These are phyloP conservation scores for Ogataea degrootiae DNA, from an alignment of 805 yeast genomes.

Conservation along the genomic window DNA sequence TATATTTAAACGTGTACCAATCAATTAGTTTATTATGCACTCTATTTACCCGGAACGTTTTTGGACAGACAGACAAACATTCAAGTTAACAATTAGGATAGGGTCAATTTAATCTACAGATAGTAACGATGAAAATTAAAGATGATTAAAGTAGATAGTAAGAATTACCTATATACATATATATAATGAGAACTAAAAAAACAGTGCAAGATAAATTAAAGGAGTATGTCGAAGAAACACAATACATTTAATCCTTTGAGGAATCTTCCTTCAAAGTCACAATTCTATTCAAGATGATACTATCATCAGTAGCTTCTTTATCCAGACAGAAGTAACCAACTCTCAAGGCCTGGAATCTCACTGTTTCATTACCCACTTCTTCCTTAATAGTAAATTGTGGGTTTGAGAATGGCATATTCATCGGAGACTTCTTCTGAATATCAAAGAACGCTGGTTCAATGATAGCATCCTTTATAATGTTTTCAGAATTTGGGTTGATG, in stretches of 20 bases:
- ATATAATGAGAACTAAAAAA: not conserved
- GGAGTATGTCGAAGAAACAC: too few relatives aligned
- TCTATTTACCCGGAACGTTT: too few relatives aligned
- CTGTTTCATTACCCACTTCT: slow-evolving; percentile 67
- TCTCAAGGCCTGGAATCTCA: slow-evolving; percentile 95
- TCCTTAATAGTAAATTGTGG: slow-evolving; percentile 71
- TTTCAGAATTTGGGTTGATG: slow-evolving; percentile 75
- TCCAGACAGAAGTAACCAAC: slow-evolving; percentile 95
- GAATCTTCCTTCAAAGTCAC: slow-evolving; percentile 89
- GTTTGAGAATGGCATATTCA: slow-evolving; percentile 55
- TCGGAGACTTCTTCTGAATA: slow-evolving; percentile 66
- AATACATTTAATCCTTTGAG: slow-evolving; percentile 31
- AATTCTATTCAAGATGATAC: slow-evolving; percentile 77
- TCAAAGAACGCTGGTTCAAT: slow-evolving; percentile 76
- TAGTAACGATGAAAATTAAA: too few relatives aligned
- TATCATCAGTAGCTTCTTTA: slow-evolving; percentile 59
- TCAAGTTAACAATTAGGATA: too few relatives aligned
- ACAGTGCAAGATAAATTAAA: too few relatives aligned
- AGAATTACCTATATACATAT: not conserved
- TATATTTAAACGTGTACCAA: too few relatives aligned
- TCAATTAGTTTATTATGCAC: too few relatives aligned
- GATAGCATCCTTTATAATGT: slow-evolving; percentile 56
- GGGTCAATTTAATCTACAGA: too few relatives aligned
- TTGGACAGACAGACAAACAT: too few relatives aligned
- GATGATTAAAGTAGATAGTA: too few relatives aligned